phyloP scores from a whole-genome alignment of 495 filamentous ascomycete genomes.

The Thermochaetoides thermophila region DNA sequence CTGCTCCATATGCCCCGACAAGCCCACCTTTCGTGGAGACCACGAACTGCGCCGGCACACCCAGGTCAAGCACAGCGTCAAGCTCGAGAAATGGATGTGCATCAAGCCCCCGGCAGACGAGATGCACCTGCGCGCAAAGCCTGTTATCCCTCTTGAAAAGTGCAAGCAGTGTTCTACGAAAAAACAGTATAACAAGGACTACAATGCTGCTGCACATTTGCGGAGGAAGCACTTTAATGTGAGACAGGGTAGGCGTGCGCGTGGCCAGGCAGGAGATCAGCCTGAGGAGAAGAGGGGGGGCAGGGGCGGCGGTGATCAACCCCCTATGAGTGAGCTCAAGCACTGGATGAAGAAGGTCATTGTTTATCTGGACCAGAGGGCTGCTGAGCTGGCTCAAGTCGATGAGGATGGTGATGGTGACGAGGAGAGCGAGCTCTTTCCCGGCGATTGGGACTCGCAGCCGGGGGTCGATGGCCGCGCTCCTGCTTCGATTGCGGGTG shows the following conservation, averaged over 20 bases:
- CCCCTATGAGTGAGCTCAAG: slow-evolving; percentile 67
- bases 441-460: slow-evolving; percentile 10
- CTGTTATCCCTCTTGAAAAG: slow-evolving; percentile 53
- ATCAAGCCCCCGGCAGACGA: slow-evolving; percentile 23
- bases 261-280: slow-evolving; percentile 20
- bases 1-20: slow-evolving; percentile 58
- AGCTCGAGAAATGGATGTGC: slow-evolving; percentile 71
- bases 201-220: slow-evolving; percentile 89
- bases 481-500: too few species aligned
- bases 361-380: slow-evolving; percentile 23
- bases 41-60: slow-evolving; percentile 84
- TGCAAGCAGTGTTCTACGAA: slow-evolving; percentile 72
- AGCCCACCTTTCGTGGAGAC: slow-evolving; percentile 79
- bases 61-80: slow-evolving; percentile 59
- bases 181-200: slow-evolving; percentile 83
- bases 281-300: slow-evolving; percentile 54
- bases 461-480: too few species aligned
- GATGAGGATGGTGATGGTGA: slow-evolving; percentile 14
- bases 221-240: slow-evolving; percentile 70
- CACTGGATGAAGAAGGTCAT: slow-evolving; percentile 65
- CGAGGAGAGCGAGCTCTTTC: slow-evolving; percentile 22
- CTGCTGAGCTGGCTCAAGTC: slow-evolving; percentile 9
- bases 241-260: slow-evolving; percentile 24
- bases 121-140: slow-evolving; percentile 25
- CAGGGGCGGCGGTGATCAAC: slow-evolving; percentile 71